Percentiles rank a stretch among this genome's conserved stretches.
Evolutionary conservation across 2,329 filamentous ascomycete genomes (phyloP).

Genomic region (Botrytis aclada): DNA sequence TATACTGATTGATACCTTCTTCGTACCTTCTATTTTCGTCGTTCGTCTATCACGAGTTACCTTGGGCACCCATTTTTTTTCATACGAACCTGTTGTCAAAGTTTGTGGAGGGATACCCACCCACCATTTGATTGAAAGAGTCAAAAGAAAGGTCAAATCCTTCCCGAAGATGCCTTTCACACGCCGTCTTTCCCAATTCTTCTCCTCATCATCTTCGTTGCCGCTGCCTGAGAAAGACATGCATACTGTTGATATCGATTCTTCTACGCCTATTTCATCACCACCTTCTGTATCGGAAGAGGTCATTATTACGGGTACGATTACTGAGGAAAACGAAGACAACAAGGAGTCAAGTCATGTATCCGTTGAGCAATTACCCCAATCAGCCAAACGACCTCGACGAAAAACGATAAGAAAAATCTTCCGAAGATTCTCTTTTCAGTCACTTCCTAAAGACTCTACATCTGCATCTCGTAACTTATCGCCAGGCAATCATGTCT

Average conservation of each 20-base stretch:
- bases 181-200: constrained; percentile 16
- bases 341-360: background rate
- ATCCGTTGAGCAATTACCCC: background rate
- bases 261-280: background rate
- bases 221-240: constrained; percentile 12
- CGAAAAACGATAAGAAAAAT: constrained; percentile 15
- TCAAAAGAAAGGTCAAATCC: constrained; percentile 16
- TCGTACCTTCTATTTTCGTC: constrained; percentile 10
- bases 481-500: background rate
- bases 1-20: constrained; percentile 9
- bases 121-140: constrained; percentile 3
- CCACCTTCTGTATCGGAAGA: constrained; percentile 8
- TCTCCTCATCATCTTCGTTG: constrained; percentile 11
- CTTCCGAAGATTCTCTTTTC: constrained; percentile 7
- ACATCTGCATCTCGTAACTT: background rate
- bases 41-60: constrained; percentile 3
- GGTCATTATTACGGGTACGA: background rate
- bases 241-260: constrained; percentile 7
- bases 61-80: constrained; percentile 15
- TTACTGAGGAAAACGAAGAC: background rate
- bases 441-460: background rate
- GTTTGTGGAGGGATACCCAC: constrained; percentile 14
- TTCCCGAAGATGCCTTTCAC: constrained; percentile 16
- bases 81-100: constrained; percentile 10
- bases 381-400: background rate